Base-by-base conservation (phyloP, 306 rosid species). In the Malus orientalis region DNA sequence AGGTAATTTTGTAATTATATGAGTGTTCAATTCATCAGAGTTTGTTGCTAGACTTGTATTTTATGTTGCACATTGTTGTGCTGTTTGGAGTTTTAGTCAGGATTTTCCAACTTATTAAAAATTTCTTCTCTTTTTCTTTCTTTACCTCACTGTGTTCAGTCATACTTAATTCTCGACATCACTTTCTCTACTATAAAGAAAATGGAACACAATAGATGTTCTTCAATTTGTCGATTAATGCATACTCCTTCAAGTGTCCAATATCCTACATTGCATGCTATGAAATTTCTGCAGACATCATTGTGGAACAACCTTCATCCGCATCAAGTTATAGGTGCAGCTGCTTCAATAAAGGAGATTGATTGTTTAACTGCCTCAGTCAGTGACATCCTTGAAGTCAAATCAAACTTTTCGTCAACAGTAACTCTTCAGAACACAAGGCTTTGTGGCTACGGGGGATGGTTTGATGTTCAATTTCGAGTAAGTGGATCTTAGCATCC, bases 401-500 rank as follows among this genome's bases (percentile, higher is more conserved):
- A 77, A 69, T 85, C 96, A 68, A 83, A 81, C 45, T 76, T 91
- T 82, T 75, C 73, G 18, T 80, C 87, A 19, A 83, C 97, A 64
- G 82, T 92, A 80, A 86, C 86, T 57, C 51, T 69, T 40, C 89
- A 88, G 23, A 86, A 83, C 82, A 65, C 93, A 67, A 85, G 91
- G 81, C 76, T 96, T 76, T 91, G 93, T 42, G 99, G 98, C 60
- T 87, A 84, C 30, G 97, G 88, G 45, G 99, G 99, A 82, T 96
- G 99, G 99, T 96, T 96, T 81, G 99, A 96, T 87, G 98, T 92
- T 57, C 98, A 91, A 80, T 96, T 96, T 84, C 88, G 93, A 80
- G 98, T 96, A 85, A 89, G 93, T 78, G 59, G 40, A 73, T 78
- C 0, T 69, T 67, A 54, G 78, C 6, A 23, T 49, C 66, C 44